Conservation (phyloP, 371 early-diverging fungal genomes). For the Circinella minor region DNA sequence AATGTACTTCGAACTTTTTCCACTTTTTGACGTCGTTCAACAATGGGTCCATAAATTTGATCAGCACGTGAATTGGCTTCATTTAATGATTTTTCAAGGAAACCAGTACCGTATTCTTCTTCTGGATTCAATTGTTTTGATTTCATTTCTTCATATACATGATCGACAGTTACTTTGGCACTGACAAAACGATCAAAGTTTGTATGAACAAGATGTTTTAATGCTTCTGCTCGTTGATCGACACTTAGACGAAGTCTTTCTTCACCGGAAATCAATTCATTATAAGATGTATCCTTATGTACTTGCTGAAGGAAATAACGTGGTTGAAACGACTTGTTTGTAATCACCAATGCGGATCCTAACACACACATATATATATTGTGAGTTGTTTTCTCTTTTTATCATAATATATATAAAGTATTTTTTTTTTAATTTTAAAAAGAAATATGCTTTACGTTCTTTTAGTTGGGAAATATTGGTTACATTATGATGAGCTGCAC, state of each 20-base stretch:
- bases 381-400: no score
- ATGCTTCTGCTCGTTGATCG: slow-evolving; percentile 82
- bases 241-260: slow-evolving; percentile 73
- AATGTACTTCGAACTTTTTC: slow-evolving; percentile 92
- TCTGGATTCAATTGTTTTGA: slow-evolving; percentile 77
- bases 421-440: no score
- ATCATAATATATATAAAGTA: no score
- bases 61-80: slow-evolving; percentile 72
- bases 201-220: slow-evolving; percentile 88
- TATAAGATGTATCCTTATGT: slow-evolving; percentile 82
- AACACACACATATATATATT: neutral
- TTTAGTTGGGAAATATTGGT: slow-evolving; percentile 41
- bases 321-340: slow-evolving; percentile 81
- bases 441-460: slow-evolving; percentile 42
- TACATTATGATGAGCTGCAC: slow-evolving; percentile 39
- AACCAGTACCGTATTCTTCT: slow-evolving; percentile 80
- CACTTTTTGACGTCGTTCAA: slow-evolving; percentile 83
- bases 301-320: slow-evolving; percentile 81
- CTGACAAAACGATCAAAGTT: slow-evolving; percentile 96
- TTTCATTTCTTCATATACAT: slow-evolving; percentile 91
- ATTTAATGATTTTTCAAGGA: slow-evolving; percentile 34
- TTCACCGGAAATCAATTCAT: slow-evolving; percentile 79
- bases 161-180: slow-evolving; percentile 94
- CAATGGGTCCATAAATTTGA: slow-evolving; percentile 86
- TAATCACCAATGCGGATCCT: slow-evolving; percentile 51